phyloP scores from a whole-genome alignment of 371 early-diverging fungal genomes.

The Apophysomyces trapeziformis region DNA sequence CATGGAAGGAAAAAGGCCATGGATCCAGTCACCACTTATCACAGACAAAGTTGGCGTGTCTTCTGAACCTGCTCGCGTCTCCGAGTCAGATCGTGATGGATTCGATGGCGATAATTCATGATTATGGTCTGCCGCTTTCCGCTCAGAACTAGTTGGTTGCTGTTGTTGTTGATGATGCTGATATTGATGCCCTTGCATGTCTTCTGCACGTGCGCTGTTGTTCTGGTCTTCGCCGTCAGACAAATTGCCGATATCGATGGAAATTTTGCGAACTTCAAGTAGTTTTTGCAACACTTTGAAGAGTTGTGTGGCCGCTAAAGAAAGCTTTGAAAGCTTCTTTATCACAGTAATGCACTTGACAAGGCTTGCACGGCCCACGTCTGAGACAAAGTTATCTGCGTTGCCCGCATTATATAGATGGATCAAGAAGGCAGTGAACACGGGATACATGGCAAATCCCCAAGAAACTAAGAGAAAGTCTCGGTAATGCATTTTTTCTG shows the following conservation, averaged over 20 bases:
- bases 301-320: constrained; percentile 31
- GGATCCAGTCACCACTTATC: constrained; percentile 46
- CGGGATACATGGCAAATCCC: constrained; percentile 57
- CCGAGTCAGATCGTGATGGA: neutral
- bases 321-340: constrained; percentile 35
- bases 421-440: constrained; percentile 49
- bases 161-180: neutral
- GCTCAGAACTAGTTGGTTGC: neutral
- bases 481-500: constrained; percentile 55
- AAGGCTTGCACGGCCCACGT: constrained; percentile 36
- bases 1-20: constrained; percentile 36
- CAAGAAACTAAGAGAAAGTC: constrained; percentile 52
- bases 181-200: constrained; percentile 2
- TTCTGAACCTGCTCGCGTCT: constrained; percentile 15
- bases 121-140: constrained; percentile 11
- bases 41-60: constrained; percentile 33
- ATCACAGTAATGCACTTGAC: constrained; percentile 31
- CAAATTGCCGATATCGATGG: constrained; percentile 22
- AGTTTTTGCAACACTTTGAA: constrained; percentile 6
- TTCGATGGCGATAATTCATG: constrained; percentile 9
- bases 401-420: constrained; percentile 48
- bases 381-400: constrained; percentile 34
- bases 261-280: constrained; percentile 30
- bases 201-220: neutral
- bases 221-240: constrained; percentile 11